Evolutionary conservation across 441 rosid species (phyloP), one percentile per base, ranked within the genome.

Genomic region (Pelargonium citronellum): DNA sequence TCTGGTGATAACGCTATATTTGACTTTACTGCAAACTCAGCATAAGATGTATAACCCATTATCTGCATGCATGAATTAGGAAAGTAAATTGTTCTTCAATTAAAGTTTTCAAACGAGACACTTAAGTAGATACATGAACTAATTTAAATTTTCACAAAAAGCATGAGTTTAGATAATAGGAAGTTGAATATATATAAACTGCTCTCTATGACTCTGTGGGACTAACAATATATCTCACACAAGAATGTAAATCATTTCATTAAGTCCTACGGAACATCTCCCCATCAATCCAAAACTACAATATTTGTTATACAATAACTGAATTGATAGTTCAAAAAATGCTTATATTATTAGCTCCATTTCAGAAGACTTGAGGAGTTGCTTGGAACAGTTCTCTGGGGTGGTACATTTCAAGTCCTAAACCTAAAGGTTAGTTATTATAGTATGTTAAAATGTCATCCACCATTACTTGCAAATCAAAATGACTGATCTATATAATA

Each of bases 1-100:
- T 83, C 83, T n/a, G 93, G 89, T n/a, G 96, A 92, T 70, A 89
- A 86, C 65, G 96, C 96, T 87, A 95, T 82, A 82, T 86, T 95
- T 69, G 84, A 90, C 74, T 83, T 81, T 74, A 88, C 80, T 72
- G 82, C 68, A 71, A 89, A 92, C 49, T 92, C 96, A 73, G 97
- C 87, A 73, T 89, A 89, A 55, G 93, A 92, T 78, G 75, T 87
- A 79, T 77, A 80, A 10, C 91, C 95, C 83, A 87, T 81, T 73
- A 88, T 86, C 99, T 95, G 85, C 78, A 78, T 67, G 55, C 41
- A 66, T 58, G 70, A 64, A 47, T 3, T 17, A 24, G 37, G 61
- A 49, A 1, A n/a, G 60, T 53, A n/a, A 53, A 53, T 53, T 8
- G 61, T 19, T 55, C 9, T 55, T 55, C 19, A 55, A 55, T 55